These are phyloP conservation scores for Hanseniaspora vineae DNA, from an alignment of 805 yeast species.

Conservation along the genomic window DNA sequence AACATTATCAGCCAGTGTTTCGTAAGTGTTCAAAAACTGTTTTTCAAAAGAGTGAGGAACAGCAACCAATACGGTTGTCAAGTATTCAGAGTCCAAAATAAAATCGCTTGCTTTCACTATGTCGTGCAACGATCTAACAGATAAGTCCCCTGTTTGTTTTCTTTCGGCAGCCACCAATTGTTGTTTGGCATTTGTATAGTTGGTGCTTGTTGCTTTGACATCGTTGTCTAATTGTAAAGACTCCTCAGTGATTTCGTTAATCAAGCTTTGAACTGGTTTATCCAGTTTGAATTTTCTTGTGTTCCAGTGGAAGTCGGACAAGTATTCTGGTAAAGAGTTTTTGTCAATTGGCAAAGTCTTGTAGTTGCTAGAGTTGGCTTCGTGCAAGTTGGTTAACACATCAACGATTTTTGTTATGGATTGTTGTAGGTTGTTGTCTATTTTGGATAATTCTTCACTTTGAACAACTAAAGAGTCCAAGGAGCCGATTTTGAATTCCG, in stretches of 20 bases:
- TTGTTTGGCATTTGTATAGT: constrained; percentile 72
- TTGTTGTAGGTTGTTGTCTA: constrained; percentile 63
- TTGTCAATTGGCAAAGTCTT: constrained; percentile 39
- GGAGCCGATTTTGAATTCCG: constrained; percentile 88
- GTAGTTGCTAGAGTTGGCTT: constrained; percentile 31
- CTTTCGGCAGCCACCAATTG: constrained; percentile 81
- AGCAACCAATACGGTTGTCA: constrained; percentile 75
- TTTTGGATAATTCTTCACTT: constrained; percentile 75
- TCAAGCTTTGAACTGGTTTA: constrained; percentile 66
- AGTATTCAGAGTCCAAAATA: constrained; percentile 73
- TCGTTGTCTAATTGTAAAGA: constrained; percentile 77
- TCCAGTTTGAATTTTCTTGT: constrained; percentile 75
- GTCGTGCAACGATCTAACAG: constrained; percentile 82
- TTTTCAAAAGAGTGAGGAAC: constrained; percentile 58
- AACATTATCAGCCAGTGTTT: constrained; percentile 63
- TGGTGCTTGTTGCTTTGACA: constrained; percentile 60
- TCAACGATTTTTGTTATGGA: constrained; percentile 70
- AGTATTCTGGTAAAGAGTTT: constrained; percentile 41
- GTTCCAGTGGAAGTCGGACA: constrained; percentile 79
- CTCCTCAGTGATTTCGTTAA: constrained; percentile 57
- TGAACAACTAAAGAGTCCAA: constrained; percentile 83
- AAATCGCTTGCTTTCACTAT: constrained; percentile 75
- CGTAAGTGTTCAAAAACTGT: constrained; percentile 60
- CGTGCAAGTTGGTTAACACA: constrained; percentile 39
- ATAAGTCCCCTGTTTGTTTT: constrained; percentile 84